phyloP scores from a whole-genome alignment of 2,329 filamentous ascomycete genomes.

The Aaosphaeria arxii region DNA sequence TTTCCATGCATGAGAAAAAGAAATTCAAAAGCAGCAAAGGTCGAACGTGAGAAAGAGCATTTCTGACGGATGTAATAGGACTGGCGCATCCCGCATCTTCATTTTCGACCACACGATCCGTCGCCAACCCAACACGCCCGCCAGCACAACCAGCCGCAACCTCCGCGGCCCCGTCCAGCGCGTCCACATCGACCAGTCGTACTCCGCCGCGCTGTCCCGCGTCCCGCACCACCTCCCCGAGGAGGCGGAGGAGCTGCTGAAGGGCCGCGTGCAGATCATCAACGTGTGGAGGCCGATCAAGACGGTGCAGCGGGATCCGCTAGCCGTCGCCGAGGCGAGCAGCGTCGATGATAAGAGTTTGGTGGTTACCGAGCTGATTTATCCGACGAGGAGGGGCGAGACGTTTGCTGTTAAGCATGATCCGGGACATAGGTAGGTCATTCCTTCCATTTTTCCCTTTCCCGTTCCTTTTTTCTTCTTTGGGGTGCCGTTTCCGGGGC shows the following conservation, averaged over 20 bases:
- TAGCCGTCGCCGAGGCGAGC: slow-evolving; percentile 28
- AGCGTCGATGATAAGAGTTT: slow-evolving; percentile 26
- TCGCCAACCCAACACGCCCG: slow-evolving; percentile 33
- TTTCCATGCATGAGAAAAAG: too few relatives aligned
- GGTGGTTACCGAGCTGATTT: slow-evolving; percentile 25
- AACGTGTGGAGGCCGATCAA: slow-evolving; percentile 38
- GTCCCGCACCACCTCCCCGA: slow-evolving; percentile 29
- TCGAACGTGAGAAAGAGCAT: too few relatives aligned
- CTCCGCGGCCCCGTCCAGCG: slow-evolving; percentile 48
- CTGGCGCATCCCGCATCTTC: slow-evolving; percentile 55
- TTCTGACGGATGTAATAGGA: slow-evolving; percentile 37
- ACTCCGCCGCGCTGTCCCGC: slow-evolving; percentile 27
- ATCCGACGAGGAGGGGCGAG: slow-evolving; percentile 27
- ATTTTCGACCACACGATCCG: slow-evolving; percentile 64
- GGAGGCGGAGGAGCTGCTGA: slow-evolving; percentile 25
- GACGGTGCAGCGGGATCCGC: slow-evolving; percentile 27
- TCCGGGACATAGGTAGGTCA: slow-evolving; percentile 19
- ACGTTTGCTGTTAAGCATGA: slow-evolving; percentile 26
- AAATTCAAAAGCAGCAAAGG: too few relatives aligned
- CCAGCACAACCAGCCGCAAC: slow-evolving; percentile 1
- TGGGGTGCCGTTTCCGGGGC: background rate
- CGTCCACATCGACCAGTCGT: slow-evolving; percentile 60
- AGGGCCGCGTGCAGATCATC: slow-evolving; percentile 31
- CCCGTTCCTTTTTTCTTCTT: background rate
- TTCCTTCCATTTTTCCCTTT: background rate